Evolutionary conservation across 768 basidiomycete species (phyloP).

Genomic region (Mycena filopes): DNA sequence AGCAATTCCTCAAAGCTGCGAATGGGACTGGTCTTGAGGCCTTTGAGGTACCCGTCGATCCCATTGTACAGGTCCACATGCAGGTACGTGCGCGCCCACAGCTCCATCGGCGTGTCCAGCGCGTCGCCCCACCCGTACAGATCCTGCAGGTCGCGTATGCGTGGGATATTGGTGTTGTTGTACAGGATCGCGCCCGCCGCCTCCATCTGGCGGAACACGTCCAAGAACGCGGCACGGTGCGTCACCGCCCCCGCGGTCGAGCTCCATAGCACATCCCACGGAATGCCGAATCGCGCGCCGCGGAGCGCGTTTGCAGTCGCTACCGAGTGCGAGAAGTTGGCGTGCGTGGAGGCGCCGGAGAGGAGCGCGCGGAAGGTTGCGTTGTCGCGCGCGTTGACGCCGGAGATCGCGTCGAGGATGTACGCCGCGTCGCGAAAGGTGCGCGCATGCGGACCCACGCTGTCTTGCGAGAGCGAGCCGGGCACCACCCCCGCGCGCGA

Average conservation of each 20-base stretch:
- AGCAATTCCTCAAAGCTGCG: slow-evolving; percentile 11
- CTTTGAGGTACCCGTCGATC: slow-evolving; percentile 12
- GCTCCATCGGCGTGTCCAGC: slow-evolving; percentile 16
- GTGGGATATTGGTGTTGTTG: slow-evolving; percentile 15
- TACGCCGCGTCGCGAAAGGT: slow-evolving; percentile 16
- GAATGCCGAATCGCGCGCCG: slow-evolving; percentile 11
- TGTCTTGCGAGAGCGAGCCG: slow-evolving; percentile 66
- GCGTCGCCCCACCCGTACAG: slow-evolving; percentile 23
- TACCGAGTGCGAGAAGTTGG: slow-evolving; percentile 5
- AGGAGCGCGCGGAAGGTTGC: slow-evolving; percentile 12
- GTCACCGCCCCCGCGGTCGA: slow-evolving; percentile 14
- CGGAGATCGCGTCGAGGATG: slow-evolving; percentile 20
- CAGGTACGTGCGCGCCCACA: slow-evolving; percentile 19
- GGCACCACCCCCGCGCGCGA: slow-evolving; percentile 70
- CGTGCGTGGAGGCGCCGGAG: slow-evolving; percentile 7
- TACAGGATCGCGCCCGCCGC: slow-evolving; percentile 6
- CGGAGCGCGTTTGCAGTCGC: not conserved
- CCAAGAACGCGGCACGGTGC: slow-evolving; percentile 10
- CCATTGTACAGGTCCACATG: slow-evolving; percentile 24
- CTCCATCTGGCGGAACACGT: not conserved
- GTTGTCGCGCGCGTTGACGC: slow-evolving; percentile 11
- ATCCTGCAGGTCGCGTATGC: slow-evolving; percentile 10
- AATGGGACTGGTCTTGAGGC: not conserved
- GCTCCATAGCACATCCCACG: slow-evolving; percentile 18
- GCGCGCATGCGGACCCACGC: slow-evolving; percentile 49